phyloP scores from a whole-genome alignment of 1,139 yeast genomes.

The Geotrichum australiense region DNA sequence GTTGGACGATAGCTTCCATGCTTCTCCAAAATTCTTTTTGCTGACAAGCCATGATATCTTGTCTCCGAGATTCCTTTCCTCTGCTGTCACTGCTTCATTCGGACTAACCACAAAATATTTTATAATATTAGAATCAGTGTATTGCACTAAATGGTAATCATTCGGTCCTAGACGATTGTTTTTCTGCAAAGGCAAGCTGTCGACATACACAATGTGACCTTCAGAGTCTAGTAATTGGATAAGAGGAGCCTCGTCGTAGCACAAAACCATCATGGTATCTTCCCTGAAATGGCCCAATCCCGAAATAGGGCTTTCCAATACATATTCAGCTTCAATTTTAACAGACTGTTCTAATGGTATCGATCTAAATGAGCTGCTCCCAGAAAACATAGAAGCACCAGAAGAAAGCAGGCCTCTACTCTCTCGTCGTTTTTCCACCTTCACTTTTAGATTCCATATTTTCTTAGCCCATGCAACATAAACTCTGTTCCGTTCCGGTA shows the following conservation, averaged over 20 bases:
- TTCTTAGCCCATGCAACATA: slow-evolving; percentile 78
- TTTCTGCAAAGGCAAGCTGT: slow-evolving; percentile 50
- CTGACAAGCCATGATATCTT: slow-evolving; percentile 65
- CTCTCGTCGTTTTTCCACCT: slow-evolving; percentile 12
- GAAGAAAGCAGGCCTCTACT: slow-evolving; percentile 18
- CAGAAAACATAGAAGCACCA: slow-evolving; percentile 21
- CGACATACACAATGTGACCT: slow-evolving; percentile 72
- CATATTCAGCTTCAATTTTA: slow-evolving; percentile 48
- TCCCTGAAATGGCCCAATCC: slow-evolving; percentile 66
- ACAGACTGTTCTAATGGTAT: slow-evolving; percentile 44
- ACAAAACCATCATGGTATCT: slow-evolving; percentile 27
- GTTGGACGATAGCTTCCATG: slow-evolving; percentile 68
- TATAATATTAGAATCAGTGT: slow-evolving; percentile 19
- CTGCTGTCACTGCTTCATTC: slow-evolving; percentile 70
- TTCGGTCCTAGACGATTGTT: slow-evolving; percentile 61
- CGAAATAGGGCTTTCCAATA: slow-evolving; percentile 57
- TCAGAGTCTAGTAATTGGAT: slow-evolving; percentile 36
- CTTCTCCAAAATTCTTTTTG: slow-evolving; percentile 48
- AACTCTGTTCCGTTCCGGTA: slow-evolving; percentile 60
- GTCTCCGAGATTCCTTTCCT: slow-evolving; percentile 61
- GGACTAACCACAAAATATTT: slow-evolving; percentile 70
- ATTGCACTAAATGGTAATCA: slow-evolving; percentile 53
- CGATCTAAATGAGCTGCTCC: slow-evolving; percentile 21
- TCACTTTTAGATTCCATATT: slow-evolving; percentile 63
- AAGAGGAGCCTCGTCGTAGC: slow-evolving; percentile 60